Evolutionary conservation across 2,329 filamentous ascomycete genomes (phyloP).

Genomic region (Aureobasidium vineae): DNA sequence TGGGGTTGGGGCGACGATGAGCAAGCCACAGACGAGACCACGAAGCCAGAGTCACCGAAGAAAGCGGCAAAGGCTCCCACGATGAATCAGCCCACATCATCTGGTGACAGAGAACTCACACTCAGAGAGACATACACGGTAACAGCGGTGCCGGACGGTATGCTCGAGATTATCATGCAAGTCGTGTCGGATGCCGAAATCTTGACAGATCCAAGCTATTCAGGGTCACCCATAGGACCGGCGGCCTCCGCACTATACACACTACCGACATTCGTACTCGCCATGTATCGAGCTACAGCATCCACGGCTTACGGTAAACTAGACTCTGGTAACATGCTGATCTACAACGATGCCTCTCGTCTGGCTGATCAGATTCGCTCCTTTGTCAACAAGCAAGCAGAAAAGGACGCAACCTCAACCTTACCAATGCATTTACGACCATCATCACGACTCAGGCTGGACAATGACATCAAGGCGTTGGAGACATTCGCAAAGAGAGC

Average conservation of each 20-base stretch:
- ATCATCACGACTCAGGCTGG: slow-evolving; percentile 48
- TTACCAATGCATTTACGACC: slow-evolving; percentile 35
- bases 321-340: slow-evolving; percentile 58
- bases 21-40: slow-evolving; percentile 32
- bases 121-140: slow-evolving; percentile 84
- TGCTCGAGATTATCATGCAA: slow-evolving; percentile 65
- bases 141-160: slow-evolving; percentile 78
- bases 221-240: slow-evolving; percentile 58
- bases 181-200: slow-evolving; percentile 49
- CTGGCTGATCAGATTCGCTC: slow-evolving; percentile 55
- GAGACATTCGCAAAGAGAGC: slow-evolving; percentile 60
- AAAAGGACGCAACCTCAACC: slow-evolving; percentile 36
- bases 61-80: slow-evolving; percentile 27
- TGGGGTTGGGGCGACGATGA: slow-evolving; percentile 83
- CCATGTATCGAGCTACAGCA: slow-evolving; percentile 76
- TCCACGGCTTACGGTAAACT: slow-evolving; percentile 68
- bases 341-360: slow-evolving; percentile 64
- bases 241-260: slow-evolving; percentile 69
- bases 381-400: slow-evolving; percentile 48
- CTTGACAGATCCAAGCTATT: slow-evolving; percentile 53
- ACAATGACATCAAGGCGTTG: slow-evolving; percentile 55
- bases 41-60: slow-evolving; percentile 29
- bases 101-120: slow-evolving; percentile 53
- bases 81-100: slow-evolving; percentile 27
- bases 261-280: slow-evolving; percentile 68